Evolutionary conservation across 495 filamentous ascomycete genomes (phyloP), one percentile per base, ranked within the genome.

Genomic region (Xylaria grammica): DNA sequence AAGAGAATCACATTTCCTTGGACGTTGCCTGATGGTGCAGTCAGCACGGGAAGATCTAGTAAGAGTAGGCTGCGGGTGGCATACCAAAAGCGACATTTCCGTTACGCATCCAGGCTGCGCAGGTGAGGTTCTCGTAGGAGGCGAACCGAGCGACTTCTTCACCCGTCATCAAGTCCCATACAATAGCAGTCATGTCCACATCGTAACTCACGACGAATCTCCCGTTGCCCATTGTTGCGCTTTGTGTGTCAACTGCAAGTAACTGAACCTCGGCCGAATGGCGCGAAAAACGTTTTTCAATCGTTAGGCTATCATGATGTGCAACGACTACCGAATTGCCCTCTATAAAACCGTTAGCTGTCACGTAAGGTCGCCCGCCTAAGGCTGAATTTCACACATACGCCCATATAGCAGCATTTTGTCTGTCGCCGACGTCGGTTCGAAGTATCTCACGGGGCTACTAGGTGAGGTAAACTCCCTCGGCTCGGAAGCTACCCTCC

Each of bases 41-140:
- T 59, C 34, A 70, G 69, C 44, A 67, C 64, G 27, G 26, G 26
- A 57, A n/a, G 59, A 57, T 54, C 59, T 60, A 63, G 51, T 26
- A 8, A 50, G n/a, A 19, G 60, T 52, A 17, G 10, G 20, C 15
- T 4, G 15, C 34, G 46, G 27, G 3, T 42, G 61, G 70, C 84
- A 74, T 82, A 97, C 94, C 95, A 81, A 98, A 97, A 55, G 92
- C 94, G 62, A 99, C 87, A 83, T 97, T 96, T 42, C 96, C 95
- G 80, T 97, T 97, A 51, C 90, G 86, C 95, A 99, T 97, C 93
- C 94, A 99, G 19, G 91, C 83, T 50, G 95, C 95, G 51, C 91
- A 89, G 42, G 85, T 86, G 60, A 99, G 84, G 64, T 89, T 84
- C 72, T 97, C 93, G 71, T 96, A 97, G 0, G 93, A 92, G 56